Evolutionary conservation across 257 asterid genomes (phyloP).

Genomic region (Petrea volubilis): DNA sequence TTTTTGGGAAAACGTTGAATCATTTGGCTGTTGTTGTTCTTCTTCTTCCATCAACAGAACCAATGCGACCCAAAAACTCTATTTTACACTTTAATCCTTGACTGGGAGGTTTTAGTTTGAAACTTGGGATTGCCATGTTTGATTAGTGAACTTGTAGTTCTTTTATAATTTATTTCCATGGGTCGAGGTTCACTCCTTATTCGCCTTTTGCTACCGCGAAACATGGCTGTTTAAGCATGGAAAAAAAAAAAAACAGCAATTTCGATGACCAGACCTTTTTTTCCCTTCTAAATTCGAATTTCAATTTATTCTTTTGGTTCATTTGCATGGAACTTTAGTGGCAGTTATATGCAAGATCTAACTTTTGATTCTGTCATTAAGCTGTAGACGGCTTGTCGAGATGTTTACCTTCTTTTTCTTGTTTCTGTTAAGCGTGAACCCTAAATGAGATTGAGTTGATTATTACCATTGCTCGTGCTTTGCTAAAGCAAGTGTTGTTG

Average conservation of each 20-base stretch:
- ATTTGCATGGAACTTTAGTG: slow-evolving; percentile 5
- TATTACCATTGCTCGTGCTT: slow-evolving; percentile 36
- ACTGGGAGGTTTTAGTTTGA: slow-evolving; percentile 1
- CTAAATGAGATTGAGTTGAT: slow-evolving; percentile 23
- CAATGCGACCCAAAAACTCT: background rate
- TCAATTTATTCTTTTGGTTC: slow-evolving; percentile 12
- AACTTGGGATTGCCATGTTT: slow-evolving; percentile 1
- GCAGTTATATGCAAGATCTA: background rate
- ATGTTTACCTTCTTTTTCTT: slow-evolving; percentile 21
- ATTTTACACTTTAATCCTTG: background rate
- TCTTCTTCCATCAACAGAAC: background rate
- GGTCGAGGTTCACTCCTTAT: background rate
- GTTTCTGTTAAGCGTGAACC: slow-evolving; percentile 31
- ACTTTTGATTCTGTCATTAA: background rate
- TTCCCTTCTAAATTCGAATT: slow-evolving; percentile 8
- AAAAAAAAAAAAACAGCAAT: slow-evolving; percentile 1
- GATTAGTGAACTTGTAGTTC: background rate
- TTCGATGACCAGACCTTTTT: background rate
- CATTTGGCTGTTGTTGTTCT: background rate
- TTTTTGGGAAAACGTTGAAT: background rate
- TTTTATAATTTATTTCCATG: background rate
- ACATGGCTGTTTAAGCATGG: slow-evolving; percentile 13
- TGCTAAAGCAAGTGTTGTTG: slow-evolving; percentile 38
- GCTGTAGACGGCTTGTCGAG: slow-evolving; percentile 16
- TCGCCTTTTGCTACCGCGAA: slow-evolving; percentile 12